phyloP scores from a whole-genome alignment of 345 rosid genomes.

The Eucalyptus grandis region DNA sequence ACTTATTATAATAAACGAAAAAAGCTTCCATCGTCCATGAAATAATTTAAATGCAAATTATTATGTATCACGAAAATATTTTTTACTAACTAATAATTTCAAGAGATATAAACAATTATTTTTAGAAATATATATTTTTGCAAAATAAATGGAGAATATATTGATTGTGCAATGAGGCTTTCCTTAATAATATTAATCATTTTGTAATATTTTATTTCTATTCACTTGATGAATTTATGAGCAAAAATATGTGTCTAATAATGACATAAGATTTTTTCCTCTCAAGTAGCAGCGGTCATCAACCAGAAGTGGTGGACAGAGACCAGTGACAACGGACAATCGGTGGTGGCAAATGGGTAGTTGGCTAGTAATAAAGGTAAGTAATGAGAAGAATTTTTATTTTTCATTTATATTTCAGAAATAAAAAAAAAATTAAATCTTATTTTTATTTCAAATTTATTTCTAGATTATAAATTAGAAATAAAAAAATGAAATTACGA shows the following conservation, averaged over 20 bases:
- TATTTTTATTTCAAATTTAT: too few species aligned
- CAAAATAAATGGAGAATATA: not conserved
- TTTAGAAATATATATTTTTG: not conserved
- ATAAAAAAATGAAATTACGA: too few species aligned
- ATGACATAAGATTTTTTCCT: fast-evolving
- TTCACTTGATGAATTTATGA: too few species aligned
- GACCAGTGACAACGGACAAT: fast-evolving
- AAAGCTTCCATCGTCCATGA: not conserved
- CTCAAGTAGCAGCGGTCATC: fast-evolving
- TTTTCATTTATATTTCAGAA: fast-evolving
- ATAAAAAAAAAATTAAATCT: too few species aligned
- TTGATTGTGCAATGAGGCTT: not conserved
- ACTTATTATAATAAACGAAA: not conserved
- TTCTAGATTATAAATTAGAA: too few species aligned
- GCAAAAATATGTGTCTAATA: fast-evolving
- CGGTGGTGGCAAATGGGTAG: too few species aligned
- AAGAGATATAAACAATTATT: not conserved
- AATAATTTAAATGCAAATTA: not conserved
- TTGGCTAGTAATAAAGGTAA: too few species aligned
- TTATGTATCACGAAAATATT: not conserved
- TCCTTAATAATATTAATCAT: not conserved
- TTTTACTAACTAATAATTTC: not conserved
- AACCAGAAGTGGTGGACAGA: fast-evolving
- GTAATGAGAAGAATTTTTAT: too few species aligned
- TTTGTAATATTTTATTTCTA: too few species aligned